A percentile compares a stretch with the other conserved stretches of the same genome.
Conservation (phyloP, 192 early-diverging fungal genomes). For the Backusella parvicylindrica region DNA sequence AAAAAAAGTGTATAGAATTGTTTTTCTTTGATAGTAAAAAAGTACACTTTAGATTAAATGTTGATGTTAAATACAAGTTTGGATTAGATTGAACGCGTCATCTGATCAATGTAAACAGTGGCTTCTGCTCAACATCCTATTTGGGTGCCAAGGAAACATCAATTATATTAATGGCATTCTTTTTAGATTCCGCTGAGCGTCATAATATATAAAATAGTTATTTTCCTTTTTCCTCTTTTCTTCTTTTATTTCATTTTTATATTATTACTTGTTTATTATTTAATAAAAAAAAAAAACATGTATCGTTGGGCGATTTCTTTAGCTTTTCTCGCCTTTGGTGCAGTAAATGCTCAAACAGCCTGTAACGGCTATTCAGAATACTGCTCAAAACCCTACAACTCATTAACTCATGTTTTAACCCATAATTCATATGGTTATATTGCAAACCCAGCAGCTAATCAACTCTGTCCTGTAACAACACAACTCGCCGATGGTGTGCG, state of each 20-base stretch:
- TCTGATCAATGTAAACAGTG: not conserved
- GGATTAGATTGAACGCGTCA: not conserved
- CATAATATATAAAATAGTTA: not conserved
- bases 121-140: not conserved
- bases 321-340: not conserved
- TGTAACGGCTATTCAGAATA: conserved; percentile 71
- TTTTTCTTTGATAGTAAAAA: not conserved
- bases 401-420: conserved; percentile 63
- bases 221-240: not conserved
- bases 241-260: not conserved
- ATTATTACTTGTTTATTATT: not conserved
- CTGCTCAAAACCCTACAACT: conserved; percentile 59
- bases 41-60: not conserved
- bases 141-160: conserved; percentile 1
- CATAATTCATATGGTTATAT: conserved; percentile 69
- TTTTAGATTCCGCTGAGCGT: not conserved
- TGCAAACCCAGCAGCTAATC: conserved; percentile 61
- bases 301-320: not conserved
- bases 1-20: not conserved
- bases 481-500: conserved; percentile 76
- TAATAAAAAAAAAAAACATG: conserved; percentile 4
- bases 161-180: not conserved
- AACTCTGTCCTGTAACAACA: conserved; percentile 53
- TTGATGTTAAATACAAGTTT: not conserved
- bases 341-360: conserved; percentile 21